These are phyloP conservation scores for Tolypocladium paradoxum DNA, from an alignment of 2,329 filamentous ascomycete species.

Conservation along the genomic window DNA sequence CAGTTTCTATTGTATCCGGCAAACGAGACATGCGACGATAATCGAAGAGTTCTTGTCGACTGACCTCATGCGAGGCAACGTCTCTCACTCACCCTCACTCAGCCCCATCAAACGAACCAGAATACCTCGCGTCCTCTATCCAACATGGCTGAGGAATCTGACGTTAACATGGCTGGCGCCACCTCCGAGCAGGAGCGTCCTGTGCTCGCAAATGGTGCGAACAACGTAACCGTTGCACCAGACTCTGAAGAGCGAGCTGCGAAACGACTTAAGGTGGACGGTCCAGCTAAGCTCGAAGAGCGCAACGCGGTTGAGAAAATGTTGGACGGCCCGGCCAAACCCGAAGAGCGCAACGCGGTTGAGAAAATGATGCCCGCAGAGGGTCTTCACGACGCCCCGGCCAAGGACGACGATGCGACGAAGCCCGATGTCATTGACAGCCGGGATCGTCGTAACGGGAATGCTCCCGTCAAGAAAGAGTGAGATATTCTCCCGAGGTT, in stretches of 20 bases:
- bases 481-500: conserved; percentile 25
- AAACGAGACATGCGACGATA: not conserved
- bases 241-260: conserved; percentile 30
- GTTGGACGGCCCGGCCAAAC: conserved; percentile 25
- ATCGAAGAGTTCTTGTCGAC: not conserved
- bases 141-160: conserved; percentile 16
- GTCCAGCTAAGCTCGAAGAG: conserved; percentile 9
- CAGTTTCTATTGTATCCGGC: not conserved
- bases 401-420: conserved; percentile 3
- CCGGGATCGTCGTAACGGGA: conserved; percentile 36
- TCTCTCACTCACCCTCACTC: not conserved
- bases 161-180: conserved; percentile 12
- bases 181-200: conserved; percentile 7
- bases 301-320: not conserved
- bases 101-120: not conserved
- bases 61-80: not conserved
- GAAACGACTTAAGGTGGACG: conserved; percentile 49
- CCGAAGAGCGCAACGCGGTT: conserved; percentile 3
- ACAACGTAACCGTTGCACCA: not conserved
- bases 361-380: conserved; percentile 7
- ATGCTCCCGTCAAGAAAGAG: conserved; percentile 66
- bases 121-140: not conserved
- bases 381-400: conserved; percentile 10
- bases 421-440: conserved; percentile 11
- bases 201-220: conserved; percentile 4